These are phyloP conservation scores for Mortierella sp. DNA, from an alignment of 371 early-diverging fungal genomes.

Conservation along the genomic window DNA sequence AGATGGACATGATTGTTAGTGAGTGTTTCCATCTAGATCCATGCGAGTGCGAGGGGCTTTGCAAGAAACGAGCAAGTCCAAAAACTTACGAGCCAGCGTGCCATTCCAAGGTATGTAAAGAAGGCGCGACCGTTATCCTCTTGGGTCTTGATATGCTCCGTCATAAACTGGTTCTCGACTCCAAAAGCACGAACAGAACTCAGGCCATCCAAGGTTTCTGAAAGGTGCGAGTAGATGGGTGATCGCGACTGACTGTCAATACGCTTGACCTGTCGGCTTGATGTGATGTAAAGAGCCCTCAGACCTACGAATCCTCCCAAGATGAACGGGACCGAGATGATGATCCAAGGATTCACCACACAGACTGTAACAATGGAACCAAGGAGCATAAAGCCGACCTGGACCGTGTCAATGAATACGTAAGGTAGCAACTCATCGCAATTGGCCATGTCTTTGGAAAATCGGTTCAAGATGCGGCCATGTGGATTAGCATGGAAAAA, in stretches of 20 bases:
- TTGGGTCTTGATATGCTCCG: slow-evolving; percentile 35
- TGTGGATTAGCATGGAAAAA: slow-evolving; percentile 74
- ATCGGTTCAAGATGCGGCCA: slow-evolving; percentile 74
- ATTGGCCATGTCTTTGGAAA: slow-evolving; percentile 70
- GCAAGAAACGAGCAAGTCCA: too few species aligned
- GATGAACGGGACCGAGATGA: slow-evolving; percentile 55
- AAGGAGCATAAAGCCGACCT: slow-evolving; percentile 55
- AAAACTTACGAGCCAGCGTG: slow-evolving; percentile 56
- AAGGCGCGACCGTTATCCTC: slow-evolving; percentile 60
- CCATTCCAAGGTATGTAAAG: slow-evolving; percentile 54
- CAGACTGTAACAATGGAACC: slow-evolving; percentile 60
- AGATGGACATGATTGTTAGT: too few species aligned
- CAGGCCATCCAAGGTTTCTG: slow-evolving; percentile 67
- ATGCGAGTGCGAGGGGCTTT: too few species aligned
- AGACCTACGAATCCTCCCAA: slow-evolving; percentile 43
- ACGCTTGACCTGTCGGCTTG: slow-evolving; percentile 74
- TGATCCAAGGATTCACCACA: slow-evolving; percentile 53
- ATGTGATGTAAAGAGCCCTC: slow-evolving; percentile 56
- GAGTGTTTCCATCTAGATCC: too few species aligned
- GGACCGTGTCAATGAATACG: slow-evolving; percentile 62
- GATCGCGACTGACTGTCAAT: slow-evolving; percentile 67
- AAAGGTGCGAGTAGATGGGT: slow-evolving; percentile 70
- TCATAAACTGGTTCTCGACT: slow-evolving; percentile 42
- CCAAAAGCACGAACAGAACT: slow-evolving; percentile 58
- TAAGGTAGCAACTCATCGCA: slow-evolving; percentile 65